Evolutionary conservation across 2,329 filamentous ascomycete genomes (phyloP).

Genomic region (Colletotrichum eremochloae): DNA sequence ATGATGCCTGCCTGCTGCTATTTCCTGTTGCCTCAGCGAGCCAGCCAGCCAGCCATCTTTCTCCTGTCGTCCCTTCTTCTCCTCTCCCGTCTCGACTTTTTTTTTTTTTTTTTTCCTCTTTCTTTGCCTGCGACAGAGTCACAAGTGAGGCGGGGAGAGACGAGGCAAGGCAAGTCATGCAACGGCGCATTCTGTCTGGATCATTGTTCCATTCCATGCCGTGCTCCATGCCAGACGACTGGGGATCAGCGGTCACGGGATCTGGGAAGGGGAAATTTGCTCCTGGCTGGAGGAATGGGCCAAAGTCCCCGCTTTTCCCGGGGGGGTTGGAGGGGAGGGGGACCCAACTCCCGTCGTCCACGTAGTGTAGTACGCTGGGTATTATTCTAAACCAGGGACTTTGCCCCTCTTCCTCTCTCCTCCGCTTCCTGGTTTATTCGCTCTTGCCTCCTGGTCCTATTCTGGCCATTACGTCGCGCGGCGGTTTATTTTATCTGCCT

Average conservation of each 20-base stretch:
- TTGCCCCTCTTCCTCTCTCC: constrained; percentile 17
- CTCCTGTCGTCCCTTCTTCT: no score
- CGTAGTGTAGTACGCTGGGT: no score
- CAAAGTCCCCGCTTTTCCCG: constrained; percentile 34
- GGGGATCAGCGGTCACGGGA: constrained; percentile 32
- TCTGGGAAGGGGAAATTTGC: constrained; percentile 37
- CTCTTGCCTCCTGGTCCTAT: neutral
- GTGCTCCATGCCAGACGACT: constrained; percentile 27
- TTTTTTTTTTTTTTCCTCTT: neutral
- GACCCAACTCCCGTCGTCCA: constrained; percentile 3
- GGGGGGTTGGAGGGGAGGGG: constrained; percentile 2
- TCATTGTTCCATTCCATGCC: constrained; percentile 14
- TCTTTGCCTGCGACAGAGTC: neutral
- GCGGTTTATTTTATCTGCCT: neutral
- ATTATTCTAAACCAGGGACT: no score
- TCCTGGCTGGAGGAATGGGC: constrained; percentile 31
- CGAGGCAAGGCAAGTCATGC: neutral
- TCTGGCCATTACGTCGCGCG: constrained; percentile 22
- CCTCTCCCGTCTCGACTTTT: neutral
- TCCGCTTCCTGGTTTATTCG: no score
- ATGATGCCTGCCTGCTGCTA: neutral
- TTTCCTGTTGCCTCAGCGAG: neutral
- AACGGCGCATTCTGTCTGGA: constrained; percentile 19
- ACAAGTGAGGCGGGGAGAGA: neutral
- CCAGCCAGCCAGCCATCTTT: neutral